Evolutionary conservation across 2,329 filamentous ascomycete species (phyloP).

Genomic region (Colletotrichum tabaci): DNA sequence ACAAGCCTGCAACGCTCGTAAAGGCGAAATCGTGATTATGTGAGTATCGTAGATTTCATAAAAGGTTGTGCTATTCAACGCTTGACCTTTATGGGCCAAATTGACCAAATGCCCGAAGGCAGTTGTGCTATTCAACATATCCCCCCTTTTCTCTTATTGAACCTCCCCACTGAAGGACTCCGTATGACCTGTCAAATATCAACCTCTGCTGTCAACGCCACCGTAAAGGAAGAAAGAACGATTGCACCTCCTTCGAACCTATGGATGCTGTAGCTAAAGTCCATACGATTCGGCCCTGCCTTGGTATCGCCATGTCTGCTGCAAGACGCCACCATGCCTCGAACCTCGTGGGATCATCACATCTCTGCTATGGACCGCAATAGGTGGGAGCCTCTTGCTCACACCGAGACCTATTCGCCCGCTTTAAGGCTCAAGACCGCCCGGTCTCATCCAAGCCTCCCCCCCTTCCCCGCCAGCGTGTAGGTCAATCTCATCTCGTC

Average conservation of each 20-base stretch:
- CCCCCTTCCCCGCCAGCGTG: not conserved
- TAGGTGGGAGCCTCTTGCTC: not conserved
- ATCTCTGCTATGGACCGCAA: not conserved
- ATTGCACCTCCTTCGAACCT: conserved; percentile 19
- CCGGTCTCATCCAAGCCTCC: conserved; percentile 1
- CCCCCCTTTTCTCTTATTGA: not conserved
- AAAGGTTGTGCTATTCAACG: conserved; percentile 12
- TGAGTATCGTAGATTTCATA: conserved; percentile 13
- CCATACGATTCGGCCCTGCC: conserved; percentile 8
- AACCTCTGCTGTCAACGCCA: conserved; percentile 20
- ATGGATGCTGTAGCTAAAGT: not conserved
- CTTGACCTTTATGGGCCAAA: no score
- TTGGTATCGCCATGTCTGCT: conserved; percentile 19
- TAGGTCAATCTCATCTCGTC: conserved; percentile 27
- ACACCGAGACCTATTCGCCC: conserved; percentile 3
- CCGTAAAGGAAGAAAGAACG: not conserved
- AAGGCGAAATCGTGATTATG: not conserved
- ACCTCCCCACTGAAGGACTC: not conserved
- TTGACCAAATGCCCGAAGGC: no score
- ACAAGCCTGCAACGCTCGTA: conserved; percentile 15
- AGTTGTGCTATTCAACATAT: conserved; percentile 5
- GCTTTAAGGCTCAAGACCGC: conserved; percentile 4
- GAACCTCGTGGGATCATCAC: conserved; percentile 14
- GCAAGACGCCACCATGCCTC: conserved; percentile 10
- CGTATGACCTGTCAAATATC: conserved; percentile 2